Evolutionary conservation across 202 grass and related monocot species (phyloP).

Genomic region (Hordeum pubiflorum): DNA sequence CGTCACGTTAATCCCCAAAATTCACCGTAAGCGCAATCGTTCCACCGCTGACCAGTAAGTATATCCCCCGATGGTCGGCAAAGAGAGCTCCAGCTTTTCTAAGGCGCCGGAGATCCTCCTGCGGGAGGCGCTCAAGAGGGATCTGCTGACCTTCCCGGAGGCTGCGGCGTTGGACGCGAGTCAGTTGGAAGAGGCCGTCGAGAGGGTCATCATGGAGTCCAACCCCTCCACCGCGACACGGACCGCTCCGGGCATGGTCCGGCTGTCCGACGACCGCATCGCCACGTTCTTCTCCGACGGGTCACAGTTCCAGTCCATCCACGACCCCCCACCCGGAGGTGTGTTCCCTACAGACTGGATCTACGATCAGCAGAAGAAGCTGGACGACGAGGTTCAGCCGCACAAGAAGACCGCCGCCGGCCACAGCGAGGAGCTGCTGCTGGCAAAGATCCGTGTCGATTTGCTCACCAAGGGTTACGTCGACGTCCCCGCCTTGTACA

Average conservation of each 20-base stretch:
- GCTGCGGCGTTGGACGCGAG: not conserved
- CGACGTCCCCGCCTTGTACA: not conserved
- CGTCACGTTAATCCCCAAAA: too few species aligned
- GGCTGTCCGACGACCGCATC: not conserved
- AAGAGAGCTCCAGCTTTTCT: too few species aligned
- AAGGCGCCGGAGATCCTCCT: too few species aligned
- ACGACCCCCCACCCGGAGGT: not conserved
- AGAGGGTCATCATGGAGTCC: not conserved
- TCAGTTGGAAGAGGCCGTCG: not conserved
- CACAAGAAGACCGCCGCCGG: too few species aligned
- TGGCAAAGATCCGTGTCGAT: not conserved
- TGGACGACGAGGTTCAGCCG: not conserved
- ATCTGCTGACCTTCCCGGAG: not conserved
- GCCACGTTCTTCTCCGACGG: too few species aligned
- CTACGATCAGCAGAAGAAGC: not conserved
- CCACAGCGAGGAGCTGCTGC: not conserved
- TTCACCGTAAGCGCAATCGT: too few species aligned
- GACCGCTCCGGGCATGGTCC: not conserved
- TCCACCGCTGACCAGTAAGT: too few species aligned
- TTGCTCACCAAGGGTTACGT: not conserved
- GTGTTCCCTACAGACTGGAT: not conserved
- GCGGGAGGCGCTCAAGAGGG: too few species aligned
- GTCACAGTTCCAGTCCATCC: too few species aligned
- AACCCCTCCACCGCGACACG: not conserved
- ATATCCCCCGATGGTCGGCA: too few species aligned